phyloP scores from a whole-genome alignment of 192 early-diverging fungal species.

The Podila epigama region DNA sequence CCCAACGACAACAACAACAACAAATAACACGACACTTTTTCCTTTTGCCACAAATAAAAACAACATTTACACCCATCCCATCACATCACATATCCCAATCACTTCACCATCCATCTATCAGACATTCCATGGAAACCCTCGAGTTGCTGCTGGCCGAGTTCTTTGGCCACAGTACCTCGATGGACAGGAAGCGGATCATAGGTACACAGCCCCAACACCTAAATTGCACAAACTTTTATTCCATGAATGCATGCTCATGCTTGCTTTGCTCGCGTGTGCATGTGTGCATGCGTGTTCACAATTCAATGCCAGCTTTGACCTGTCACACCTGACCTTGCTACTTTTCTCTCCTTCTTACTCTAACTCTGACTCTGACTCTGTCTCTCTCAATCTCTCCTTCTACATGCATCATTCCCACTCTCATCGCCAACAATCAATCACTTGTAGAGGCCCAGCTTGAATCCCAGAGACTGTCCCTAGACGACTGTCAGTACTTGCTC shows the following conservation, averaged over 20 bases:
- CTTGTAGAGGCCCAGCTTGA: constrained; percentile 39
- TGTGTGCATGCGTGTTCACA: no score
- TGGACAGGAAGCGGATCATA: constrained; percentile 35
- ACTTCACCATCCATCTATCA: not conserved
- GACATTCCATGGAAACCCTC: constrained; percentile 25
- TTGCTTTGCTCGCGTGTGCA: no score
- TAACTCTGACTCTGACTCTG: no score
- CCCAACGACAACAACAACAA: no score
- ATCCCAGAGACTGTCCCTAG: constrained; percentile 15
- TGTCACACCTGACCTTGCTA: not conserved
- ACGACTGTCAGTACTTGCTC: constrained; percentile 36
- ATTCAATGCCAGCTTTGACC: constrained; percentile 1
- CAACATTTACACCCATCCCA: not conserved
- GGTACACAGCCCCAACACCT: constrained; percentile 9
- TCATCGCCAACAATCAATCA: not conserved
- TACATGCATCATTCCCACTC: not conserved
- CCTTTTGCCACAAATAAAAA: no score
- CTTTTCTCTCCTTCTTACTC: not conserved
- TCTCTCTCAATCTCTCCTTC: no score
- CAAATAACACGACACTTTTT: not conserved
- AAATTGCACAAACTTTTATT: no score
- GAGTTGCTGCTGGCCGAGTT: constrained; percentile 44
- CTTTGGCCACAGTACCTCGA: constrained; percentile 26
- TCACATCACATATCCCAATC: not conserved
- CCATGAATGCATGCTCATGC: no score